A percentile compares a stretch with the other conserved stretches of the same genome.
Conservation (phyloP, 2,329 filamentous ascomycete genomes). For the Curvularia lunata region DNA sequence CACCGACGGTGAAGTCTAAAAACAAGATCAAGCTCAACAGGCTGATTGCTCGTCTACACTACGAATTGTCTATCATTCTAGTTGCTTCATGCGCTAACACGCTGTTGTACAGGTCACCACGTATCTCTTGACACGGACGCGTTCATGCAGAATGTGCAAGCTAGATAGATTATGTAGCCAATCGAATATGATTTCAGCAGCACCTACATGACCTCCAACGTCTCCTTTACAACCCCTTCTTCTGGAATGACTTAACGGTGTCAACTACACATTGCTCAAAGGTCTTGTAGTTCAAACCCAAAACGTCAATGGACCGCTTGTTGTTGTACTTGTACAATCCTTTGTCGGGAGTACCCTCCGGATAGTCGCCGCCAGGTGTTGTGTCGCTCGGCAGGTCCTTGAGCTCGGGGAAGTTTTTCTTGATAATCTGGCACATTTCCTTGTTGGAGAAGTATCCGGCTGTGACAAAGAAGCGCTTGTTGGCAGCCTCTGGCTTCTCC, state of each 20-base stretch:
- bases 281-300: conserved; percentile 65
- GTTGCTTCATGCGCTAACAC: conserved; percentile 22
- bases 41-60: conserved; percentile 50
- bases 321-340: conserved; percentile 60
- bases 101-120: conserved; percentile 4
- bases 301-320: conserved; percentile 58
- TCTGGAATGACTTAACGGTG: conserved; percentile 68
- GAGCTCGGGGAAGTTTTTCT: conserved; percentile 62
- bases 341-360: conserved; percentile 53
- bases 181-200: conserved; percentile 15
- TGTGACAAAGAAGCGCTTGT: conserved; percentile 67
- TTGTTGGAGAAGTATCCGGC: conserved; percentile 67
- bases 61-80: conserved; percentile 7
- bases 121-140: neutral
- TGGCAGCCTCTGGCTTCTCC: conserved; percentile 62
- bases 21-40: conserved; percentile 62
- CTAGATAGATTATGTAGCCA: conserved; percentile 21
- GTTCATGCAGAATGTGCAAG: neutral
- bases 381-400: conserved; percentile 56
- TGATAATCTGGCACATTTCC: conserved; percentile 62
- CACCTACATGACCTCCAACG: neutral
- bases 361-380: conserved; percentile 54
- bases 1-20: conserved; percentile 46
- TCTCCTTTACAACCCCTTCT: conserved; percentile 52
- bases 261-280: conserved; percentile 67